These are phyloP conservation scores for Plantago ovata DNA, from an alignment of 257 asterid species.

Conservation along the genomic window DNA sequence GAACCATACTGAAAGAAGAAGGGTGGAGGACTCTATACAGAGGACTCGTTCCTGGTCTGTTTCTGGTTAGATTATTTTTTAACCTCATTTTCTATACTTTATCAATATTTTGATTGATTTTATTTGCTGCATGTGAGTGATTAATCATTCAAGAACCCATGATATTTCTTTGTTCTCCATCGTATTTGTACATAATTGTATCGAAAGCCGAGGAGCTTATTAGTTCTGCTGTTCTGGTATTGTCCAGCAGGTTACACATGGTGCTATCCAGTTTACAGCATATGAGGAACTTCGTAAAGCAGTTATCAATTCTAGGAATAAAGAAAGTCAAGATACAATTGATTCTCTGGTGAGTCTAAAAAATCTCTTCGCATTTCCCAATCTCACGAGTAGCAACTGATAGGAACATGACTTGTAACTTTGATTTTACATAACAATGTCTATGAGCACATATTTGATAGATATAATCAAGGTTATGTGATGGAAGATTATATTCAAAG, in stretches of 20 bases:
- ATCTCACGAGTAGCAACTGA: neutral
- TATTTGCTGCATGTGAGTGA: neutral
- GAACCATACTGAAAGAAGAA: constrained; percentile 86
- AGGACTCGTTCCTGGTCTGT: constrained; percentile 86
- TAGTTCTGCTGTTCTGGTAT: constrained; percentile 31
- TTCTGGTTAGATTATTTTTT: constrained; percentile 53
- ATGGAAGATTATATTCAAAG: constrained; percentile 2
- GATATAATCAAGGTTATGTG: neutral
- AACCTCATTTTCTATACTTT: constrained; percentile 9
- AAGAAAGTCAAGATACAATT: constrained; percentile 24
- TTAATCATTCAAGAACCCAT: too few relatives aligned
- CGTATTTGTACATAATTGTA: constrained; percentile 9
- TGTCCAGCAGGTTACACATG: constrained; percentile 94
- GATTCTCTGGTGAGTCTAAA: constrained; percentile 60
- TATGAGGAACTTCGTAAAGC: constrained; percentile 85
- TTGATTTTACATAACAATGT: neutral
- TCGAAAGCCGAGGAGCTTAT: constrained; percentile 11
- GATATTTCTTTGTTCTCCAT: neutral
- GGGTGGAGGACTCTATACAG: constrained; percentile 93
- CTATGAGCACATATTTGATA: neutral
- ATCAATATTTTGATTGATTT: constrained; percentile 2
- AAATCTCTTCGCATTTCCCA: constrained; percentile 3
- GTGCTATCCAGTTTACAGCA: constrained; percentile 92
- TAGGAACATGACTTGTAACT: neutral
- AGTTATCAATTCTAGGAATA: constrained; percentile 38